Percentiles rank a stretch among this genome's conserved stretches.
Conservation (phyloP, 768 basidiomycete genomes). For the Hortiboletus flavorubellus region DNA sequence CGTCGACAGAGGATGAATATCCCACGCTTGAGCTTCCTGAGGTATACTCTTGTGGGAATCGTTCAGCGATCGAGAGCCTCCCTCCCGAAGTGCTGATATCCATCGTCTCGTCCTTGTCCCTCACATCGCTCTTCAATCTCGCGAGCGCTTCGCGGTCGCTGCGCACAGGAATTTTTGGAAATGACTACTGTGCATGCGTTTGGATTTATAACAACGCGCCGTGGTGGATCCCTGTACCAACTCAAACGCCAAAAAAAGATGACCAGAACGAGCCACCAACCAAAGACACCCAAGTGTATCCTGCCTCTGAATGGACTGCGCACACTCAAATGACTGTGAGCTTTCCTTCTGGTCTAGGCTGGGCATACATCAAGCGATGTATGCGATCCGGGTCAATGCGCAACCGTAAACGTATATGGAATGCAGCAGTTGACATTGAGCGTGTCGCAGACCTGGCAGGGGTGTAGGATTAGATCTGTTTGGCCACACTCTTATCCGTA, state of each 20-base stretch:
- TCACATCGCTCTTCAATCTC: neutral
- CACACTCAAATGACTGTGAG: neutral
- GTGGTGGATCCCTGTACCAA: neutral
- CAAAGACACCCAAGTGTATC: neutral
- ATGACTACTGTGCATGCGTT: neutral
- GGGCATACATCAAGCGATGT: neutral
- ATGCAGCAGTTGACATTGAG: neutral
- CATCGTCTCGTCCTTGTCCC: neutral
- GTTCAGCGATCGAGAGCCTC: neutral
- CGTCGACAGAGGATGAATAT: neutral
- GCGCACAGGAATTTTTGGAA: neutral
- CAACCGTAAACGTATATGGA: slow-evolving; percentile 1
- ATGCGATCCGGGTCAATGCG: neutral
- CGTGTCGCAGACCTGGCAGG: neutral
- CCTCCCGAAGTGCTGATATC: neutral
- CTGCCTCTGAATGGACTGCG: neutral
- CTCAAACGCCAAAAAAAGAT: neutral
- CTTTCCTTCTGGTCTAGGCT: neutral
- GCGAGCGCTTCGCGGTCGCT: neutral
- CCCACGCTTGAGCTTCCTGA: neutral
- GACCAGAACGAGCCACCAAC: neutral
- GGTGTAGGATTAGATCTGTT: neutral
- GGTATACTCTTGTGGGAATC: neutral
- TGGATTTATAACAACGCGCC: neutral
- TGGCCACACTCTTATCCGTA: no score